phyloP scores from a whole-genome alignment of 2,329 filamentous ascomycete genomes.

The Cladosporium sphaerospermum region DNA sequence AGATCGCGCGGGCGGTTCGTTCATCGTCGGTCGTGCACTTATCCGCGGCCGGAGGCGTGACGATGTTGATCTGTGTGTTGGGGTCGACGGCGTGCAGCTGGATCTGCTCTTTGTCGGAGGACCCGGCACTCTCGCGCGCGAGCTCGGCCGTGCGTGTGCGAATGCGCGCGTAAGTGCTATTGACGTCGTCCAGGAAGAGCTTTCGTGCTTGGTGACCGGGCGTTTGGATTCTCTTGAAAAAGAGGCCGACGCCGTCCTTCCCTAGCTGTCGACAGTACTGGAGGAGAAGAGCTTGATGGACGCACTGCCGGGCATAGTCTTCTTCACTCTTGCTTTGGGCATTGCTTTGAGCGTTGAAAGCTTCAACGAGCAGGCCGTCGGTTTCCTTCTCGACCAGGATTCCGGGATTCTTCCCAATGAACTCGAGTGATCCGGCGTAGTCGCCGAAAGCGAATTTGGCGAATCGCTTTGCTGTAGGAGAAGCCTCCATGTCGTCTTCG shows the following conservation, averaged over 20 bases:
- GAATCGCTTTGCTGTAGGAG: conserved; percentile 72
- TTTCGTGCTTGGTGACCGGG: conserved; percentile 83
- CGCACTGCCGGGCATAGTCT: conserved; percentile 74
- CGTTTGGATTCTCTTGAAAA: conserved; percentile 94
- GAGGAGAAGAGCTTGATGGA: conserved; percentile 85
- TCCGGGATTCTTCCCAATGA: conserved; percentile 69
- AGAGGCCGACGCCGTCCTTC: conserved; percentile 78
- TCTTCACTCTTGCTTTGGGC: conserved; percentile 49
- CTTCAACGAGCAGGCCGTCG: conserved; percentile 82
- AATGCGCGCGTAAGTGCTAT: conserved; percentile 79
- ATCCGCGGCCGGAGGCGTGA: conserved; percentile 74
- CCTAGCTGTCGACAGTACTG: conserved; percentile 93
- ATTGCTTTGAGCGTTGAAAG: conserved; percentile 81
- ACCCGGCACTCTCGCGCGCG: conserved; percentile 48
- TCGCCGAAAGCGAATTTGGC: conserved; percentile 69
- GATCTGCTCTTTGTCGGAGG: conserved; percentile 77
- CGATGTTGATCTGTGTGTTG: conserved; percentile 85
- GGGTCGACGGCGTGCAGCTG: conserved; percentile 87
- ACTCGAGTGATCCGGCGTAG: conserved; percentile 67
- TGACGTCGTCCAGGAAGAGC: conserved; percentile 88
- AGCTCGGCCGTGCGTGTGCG: conserved; percentile 70
- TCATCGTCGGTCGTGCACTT: conserved; percentile 56
- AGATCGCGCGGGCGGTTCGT: conserved; percentile 64
- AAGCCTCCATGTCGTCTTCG: conserved; percentile 69
- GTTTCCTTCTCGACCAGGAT: conserved; percentile 81